Conservation (phyloP, 2,329 filamentous ascomycete genomes). For the Fusarium proliferatum region DNA sequence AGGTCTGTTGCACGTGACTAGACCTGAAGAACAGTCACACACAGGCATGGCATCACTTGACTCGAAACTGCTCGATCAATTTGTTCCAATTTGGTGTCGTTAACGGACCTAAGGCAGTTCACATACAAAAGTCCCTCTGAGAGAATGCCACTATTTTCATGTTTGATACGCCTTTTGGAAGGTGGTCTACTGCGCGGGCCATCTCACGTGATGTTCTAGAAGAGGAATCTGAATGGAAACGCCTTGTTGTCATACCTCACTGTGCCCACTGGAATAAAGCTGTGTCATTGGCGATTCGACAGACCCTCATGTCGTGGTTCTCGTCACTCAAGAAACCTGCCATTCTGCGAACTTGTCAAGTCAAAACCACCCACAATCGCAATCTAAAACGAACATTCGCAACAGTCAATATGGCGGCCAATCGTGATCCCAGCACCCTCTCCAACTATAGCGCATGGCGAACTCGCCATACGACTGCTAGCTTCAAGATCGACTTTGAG, state of each 20-base stretch:
- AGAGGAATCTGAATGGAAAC: slow-evolving; percentile 18
- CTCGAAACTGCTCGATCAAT: slow-evolving; percentile 2
- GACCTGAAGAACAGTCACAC: not conserved
- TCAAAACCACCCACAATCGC: slow-evolving; percentile 38
- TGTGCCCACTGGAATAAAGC: slow-evolving; percentile 22
- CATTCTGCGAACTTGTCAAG: slow-evolving; percentile 39
- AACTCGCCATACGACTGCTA: slow-evolving; percentile 84
- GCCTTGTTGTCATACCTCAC: slow-evolving; percentile 14
- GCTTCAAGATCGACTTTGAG: slow-evolving; percentile 86
- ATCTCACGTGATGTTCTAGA: slow-evolving; percentile 34
- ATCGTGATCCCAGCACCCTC: slow-evolving; percentile 86
- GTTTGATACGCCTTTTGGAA: slow-evolving; percentile 26
- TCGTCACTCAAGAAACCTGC: slow-evolving; percentile 43
- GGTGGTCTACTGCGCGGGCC: slow-evolving; percentile 4
- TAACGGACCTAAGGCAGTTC: not conserved
- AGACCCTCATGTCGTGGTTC: slow-evolving; percentile 45
- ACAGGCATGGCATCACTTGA: not conserved
- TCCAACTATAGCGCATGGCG: slow-evolving; percentile 92
- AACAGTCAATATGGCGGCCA: slow-evolving; percentile 47
- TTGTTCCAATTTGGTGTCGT: slow-evolving; percentile 7
- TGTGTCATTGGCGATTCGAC: slow-evolving; percentile 26
- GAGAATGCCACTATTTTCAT: slow-evolving; percentile 11
- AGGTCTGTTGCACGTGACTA: slow-evolving; percentile 9
- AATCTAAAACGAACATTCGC: slow-evolving; percentile 47
- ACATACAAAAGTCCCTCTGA: slow-evolving; percentile 15